Conservation (phyloP, 1,284 basidiomycete genomes). For the Meira miltonrushii region DNA sequence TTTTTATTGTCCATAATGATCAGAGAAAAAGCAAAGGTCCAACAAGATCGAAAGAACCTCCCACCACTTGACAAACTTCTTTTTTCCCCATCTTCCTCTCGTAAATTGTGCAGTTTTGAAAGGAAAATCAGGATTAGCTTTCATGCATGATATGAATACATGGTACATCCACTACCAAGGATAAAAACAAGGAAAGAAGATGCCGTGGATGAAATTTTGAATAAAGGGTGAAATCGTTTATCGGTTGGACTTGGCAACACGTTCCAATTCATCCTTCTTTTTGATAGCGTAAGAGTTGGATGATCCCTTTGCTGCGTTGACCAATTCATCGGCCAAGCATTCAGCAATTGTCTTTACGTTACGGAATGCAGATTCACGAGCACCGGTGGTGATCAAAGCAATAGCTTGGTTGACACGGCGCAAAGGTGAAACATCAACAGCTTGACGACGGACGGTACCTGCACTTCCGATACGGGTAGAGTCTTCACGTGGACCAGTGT, state of each 20-base stretch:
- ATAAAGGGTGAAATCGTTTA: constrained; percentile 56
- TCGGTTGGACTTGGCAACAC: constrained; percentile 99
- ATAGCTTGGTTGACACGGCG: constrained; percentile 97
- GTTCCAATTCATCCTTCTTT: constrained; percentile 88
- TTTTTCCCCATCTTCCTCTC: no score
- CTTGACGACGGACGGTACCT: constrained; percentile 98
- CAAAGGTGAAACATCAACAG: constrained; percentile 98
- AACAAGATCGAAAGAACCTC: no score
- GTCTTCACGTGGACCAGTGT: constrained; percentile 99
- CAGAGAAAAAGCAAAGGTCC: no score
- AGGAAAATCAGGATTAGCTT: no score
- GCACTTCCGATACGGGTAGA: constrained; percentile 99
- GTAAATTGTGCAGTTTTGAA: no score
- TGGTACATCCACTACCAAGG: no score
- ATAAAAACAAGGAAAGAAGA: no score
- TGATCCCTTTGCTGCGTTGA: constrained; percentile 99
- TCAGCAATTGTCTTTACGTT: constrained; percentile 95
- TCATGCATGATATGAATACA: no score
- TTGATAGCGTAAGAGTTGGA: constrained; percentile 99
- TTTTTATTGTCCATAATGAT: no score
- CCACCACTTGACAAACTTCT: no score
- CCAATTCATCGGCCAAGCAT: constrained; percentile 98
- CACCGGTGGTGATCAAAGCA: constrained; percentile 89
- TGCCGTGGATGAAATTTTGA: no score
- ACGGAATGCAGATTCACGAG: constrained; percentile 99